phyloP scores from a whole-genome alignment of 768 basidiomycete species.

The Neoboletus magnificus region DNA sequence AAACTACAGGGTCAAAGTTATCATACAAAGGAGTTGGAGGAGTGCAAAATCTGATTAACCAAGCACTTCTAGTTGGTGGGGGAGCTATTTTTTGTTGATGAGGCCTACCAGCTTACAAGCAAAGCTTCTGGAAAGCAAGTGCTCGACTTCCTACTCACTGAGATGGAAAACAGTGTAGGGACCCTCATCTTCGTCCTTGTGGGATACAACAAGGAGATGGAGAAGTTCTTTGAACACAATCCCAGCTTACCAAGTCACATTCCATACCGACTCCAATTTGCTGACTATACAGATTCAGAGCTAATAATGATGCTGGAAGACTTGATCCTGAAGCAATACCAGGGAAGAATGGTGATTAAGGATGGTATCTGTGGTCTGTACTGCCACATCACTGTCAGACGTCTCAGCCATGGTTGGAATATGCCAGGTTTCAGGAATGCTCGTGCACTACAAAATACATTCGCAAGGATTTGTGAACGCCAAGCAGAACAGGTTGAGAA shows the following conservation, averaged over 20 bases:
- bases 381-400: constrained; percentile 33
- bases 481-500: constrained; percentile 51
- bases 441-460: constrained; percentile 52
- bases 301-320: constrained; percentile 53
- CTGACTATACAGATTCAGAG: constrained; percentile 58
- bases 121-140: constrained; percentile 51
- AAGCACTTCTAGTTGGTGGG: constrained; percentile 49
- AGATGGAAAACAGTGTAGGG: constrained; percentile 71
- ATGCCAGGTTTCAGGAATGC: constrained; percentile 65
- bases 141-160: constrained; percentile 66
- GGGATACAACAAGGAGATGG: constrained; percentile 71
- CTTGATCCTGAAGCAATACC: constrained; percentile 44
- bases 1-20: constrained; percentile 61
- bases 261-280: constrained; percentile 55
- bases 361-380: constrained; percentile 53
- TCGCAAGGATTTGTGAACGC: constrained; percentile 44
- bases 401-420: constrained; percentile 13
- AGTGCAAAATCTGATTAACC: constrained; percentile 35
- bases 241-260: constrained; percentile 69
- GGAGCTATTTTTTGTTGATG: constrained; percentile 69
- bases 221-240: constrained; percentile 74
- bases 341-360: constrained; percentile 52
- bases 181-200: constrained; percentile 67
- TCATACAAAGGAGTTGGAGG: constrained; percentile 51
- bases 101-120: constrained; percentile 63